Base-by-base conservation (phyloP, 2,329 filamentous ascomycete species). In the Xylariaceae sp. region DNA sequence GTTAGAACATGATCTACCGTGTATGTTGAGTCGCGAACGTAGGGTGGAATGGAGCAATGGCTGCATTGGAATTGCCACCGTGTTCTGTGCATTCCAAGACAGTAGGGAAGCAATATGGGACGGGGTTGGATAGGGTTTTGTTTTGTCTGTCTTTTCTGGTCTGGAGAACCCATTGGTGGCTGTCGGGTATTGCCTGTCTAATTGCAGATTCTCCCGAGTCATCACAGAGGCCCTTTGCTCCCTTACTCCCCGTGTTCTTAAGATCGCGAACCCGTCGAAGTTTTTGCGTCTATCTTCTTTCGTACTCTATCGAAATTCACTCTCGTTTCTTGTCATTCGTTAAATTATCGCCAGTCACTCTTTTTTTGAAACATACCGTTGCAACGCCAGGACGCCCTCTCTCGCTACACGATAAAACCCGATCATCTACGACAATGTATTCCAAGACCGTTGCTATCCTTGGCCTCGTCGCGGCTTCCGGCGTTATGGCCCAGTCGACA, bases 201-300 rank as follows among this genome's bases (percentile, higher is more conserved):
- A 70, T 70, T 69, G 54, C 63, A 64, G 64, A 69, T 67, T 69
- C 62, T 64, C 55, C 40, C 48, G 50, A 58, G 56, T 52, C 57
- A 57, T 51, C 49, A 29, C 5, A 16, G 12, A 3, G 12, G 32
- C 48, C 50, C 51, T 53, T 53, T 50, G 48, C 54, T 54, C 50
- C 48, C 26, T 41, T 40, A 37, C 14, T 50, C 45, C 41, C 52
- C 54, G 54, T 43, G 32, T 62, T 63, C 54, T 64, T 67, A 67
- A 68, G 49, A 46, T 49, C 50, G 45, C 52, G 41, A 23, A 43
- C 45, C 42, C 57, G 57, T 55, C 61, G 41, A 10, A 7, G 29
- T 48, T 12, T 40, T 29, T 18, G 32, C 3, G n/a, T 23, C 19
- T 37, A 40, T 20, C 14, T 41, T 46, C 37, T 14, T 23, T 19